A percentile compares a stretch with the other conserved stretches of the same genome.
These are phyloP conservation scores for Candida albicans DNA, from an alignment of 1,139 yeast species.

Conservation along the genomic window DNA sequence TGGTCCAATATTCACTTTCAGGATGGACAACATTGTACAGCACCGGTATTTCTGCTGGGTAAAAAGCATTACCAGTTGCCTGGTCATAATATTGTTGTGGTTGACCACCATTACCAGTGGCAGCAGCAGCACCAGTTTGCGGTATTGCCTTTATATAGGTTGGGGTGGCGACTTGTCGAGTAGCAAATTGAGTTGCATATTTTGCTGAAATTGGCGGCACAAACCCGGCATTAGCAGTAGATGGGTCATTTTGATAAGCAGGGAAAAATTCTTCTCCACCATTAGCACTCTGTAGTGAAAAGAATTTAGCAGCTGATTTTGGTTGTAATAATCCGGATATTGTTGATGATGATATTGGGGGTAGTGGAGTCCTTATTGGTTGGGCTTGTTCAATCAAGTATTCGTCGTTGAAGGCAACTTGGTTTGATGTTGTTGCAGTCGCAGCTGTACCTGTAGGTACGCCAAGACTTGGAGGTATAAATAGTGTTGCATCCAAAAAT, in stretches of 20 bases:
- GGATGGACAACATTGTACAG: constrained; percentile 14
- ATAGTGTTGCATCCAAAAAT: constrained; percentile 31
- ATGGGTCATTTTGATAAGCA: constrained; percentile 6
- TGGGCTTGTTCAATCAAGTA: constrained; percentile 51
- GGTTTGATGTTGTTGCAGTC: constrained; percentile 22
- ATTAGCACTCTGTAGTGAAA: constrained; percentile 7
- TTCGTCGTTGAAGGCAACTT: constrained; percentile 41
- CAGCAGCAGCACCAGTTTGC: constrained; percentile 3
- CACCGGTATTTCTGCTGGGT: constrained; percentile 11
- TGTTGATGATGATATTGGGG: constrained; percentile 20
- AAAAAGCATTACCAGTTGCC: constrained; percentile 7
- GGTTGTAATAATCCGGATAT: constrained; percentile 16
- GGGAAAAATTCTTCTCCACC: constrained; percentile 23
- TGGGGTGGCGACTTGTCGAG: constrained; percentile 15
- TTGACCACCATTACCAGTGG: constrained; percentile 6
- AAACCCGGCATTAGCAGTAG: not conserved
- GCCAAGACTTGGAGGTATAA: constrained; percentile 15
- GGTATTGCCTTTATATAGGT: constrained; percentile 12
- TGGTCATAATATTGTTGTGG: constrained; percentile 15
- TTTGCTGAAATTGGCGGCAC: constrained; percentile 21
- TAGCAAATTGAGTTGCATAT: constrained; percentile 15
- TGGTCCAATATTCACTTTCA: constrained; percentile 27
- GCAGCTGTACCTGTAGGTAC: constrained; percentile 8
- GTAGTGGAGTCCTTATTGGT: constrained; percentile 32
- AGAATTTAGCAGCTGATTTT: constrained; percentile 13